Base-by-base conservation (phyloP, 2,329 filamentous ascomycete genomes). In the Penicillium griseofulvum region DNA sequence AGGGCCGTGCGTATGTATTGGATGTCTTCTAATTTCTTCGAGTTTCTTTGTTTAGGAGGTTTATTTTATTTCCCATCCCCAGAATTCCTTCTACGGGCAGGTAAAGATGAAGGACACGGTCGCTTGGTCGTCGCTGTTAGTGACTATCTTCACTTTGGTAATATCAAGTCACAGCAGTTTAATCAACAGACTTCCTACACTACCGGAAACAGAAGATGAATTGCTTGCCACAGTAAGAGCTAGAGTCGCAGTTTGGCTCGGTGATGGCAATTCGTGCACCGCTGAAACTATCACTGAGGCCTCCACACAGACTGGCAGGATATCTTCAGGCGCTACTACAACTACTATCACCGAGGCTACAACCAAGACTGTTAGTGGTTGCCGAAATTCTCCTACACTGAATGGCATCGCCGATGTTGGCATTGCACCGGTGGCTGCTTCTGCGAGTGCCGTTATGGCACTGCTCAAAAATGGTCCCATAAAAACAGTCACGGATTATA, bases 61-160 rank as follows among this genome's bases (percentile, higher is more conserved):
- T 43, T 38, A 39, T 6, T 26, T 41, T 46, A 45, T n/a, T 37
- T 2, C n/a, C 16, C 12, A 3, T 55, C 38, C 17, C 3, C 11
- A 8, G 22, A 49, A 42, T 26, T 42, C 17, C 22, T 16, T 16
- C 16, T 17, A 34, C 41, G 19, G 26, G 39, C 41, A 42, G 16
- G 37, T 43, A 33, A 57, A 34, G 4, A 64, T 64, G 61, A 59
- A 41, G 48, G 14, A 39, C 12, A 41, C 34, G 10, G 2, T 53
- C 19, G 19, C 42, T 58, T 54, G 48, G 50, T 48, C 55, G 37
- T 61, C 54, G 50, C 49, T 61, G 8, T 48, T 59, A 14, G 60
- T 51, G 49, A 56, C 19, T 34, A 22, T 44, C 4, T 37, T 54
- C 16, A 24, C 37, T 19, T 10, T 48, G 17, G 45, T 54, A 17